phyloP scores from a whole-genome alignment of 2,329 filamentous ascomycete species.

The Aspergillus sp. region DNA sequence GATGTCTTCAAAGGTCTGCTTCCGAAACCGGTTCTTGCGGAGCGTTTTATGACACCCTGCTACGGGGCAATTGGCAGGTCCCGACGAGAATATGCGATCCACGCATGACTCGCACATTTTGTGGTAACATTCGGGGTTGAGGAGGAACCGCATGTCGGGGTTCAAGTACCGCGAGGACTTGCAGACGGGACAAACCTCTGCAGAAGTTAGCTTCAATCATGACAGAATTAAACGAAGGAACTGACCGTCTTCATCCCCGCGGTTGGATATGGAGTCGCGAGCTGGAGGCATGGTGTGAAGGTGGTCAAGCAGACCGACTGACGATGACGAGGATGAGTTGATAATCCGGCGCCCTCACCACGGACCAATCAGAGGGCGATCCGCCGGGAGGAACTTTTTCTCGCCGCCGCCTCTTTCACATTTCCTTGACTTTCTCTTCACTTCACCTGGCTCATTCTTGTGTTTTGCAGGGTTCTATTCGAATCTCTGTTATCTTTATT shows the following conservation, averaged over 20 bases:
- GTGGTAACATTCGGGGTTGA: conserved; percentile 99
- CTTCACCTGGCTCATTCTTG: background rate
- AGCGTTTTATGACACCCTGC: conserved; percentile 84
- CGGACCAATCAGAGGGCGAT: conserved; percentile 24
- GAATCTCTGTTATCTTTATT: conserved; percentile 6
- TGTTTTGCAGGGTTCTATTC: background rate
- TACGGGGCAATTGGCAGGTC: conserved; percentile 88
- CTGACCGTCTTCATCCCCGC: conserved; percentile 44
- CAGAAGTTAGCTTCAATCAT: conserved; percentile 9
- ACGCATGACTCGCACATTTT: conserved; percentile 98
- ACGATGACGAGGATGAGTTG: conserved; percentile 1
- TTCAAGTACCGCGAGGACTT: conserved; percentile 96
- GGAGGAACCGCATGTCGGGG: conserved; percentile 87
- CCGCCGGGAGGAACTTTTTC: conserved; percentile 16
- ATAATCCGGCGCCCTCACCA: conserved; percentile 13
- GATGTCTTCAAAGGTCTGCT: conserved; percentile 87
- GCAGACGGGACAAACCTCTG: conserved; percentile 93
- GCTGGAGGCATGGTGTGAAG: conserved; percentile 28
- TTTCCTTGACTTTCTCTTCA: conserved; percentile 15
- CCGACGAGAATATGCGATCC: conserved; percentile 86
- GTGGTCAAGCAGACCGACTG: background rate
- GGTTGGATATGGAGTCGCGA: conserved; percentile 30
- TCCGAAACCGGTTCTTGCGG: conserved; percentile 77
- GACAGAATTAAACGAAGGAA: background rate
- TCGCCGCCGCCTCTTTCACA: conserved; percentile 10